Evolutionary conservation across 1,284 basidiomycete genomes (phyloP).

Genomic region (Leccinum angustisporum): DNA sequence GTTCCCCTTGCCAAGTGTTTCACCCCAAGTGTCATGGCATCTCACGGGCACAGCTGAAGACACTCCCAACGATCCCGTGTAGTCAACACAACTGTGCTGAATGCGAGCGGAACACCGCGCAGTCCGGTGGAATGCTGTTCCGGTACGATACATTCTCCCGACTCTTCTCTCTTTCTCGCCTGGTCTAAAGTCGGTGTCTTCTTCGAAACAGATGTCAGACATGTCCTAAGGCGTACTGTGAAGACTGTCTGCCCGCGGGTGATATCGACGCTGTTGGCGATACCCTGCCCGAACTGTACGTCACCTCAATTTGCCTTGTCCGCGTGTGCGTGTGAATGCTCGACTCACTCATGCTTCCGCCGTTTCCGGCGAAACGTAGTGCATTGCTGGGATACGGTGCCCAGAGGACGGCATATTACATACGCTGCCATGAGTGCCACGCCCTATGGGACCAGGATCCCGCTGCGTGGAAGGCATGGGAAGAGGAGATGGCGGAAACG

Average conservation of each 20-base stretch:
- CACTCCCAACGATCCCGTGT: conserved; percentile 36
- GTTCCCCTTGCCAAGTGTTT: conserved; percentile 41
- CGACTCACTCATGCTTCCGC: not conserved
- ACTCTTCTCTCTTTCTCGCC: conserved; percentile 1
- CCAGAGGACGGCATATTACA: conserved; percentile 42
- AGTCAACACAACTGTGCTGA: conserved; percentile 50
- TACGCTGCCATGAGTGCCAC: conserved; percentile 49
- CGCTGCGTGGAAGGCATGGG: conserved; percentile 35
- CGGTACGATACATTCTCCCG: conserved; percentile 34
- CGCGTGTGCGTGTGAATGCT: conserved; percentile 2
- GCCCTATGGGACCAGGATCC: conserved; percentile 35
- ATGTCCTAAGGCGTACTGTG: conserved; percentile 57
- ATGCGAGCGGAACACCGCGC: conserved; percentile 43
- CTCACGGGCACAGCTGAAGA: conserved; percentile 29
- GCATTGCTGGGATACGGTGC: conserved; percentile 40
- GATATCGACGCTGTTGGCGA: conserved; percentile 54
- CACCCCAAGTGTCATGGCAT: conserved; percentile 48
- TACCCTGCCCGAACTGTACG: conserved; percentile 56
- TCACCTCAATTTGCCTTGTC: conserved; percentile 9
- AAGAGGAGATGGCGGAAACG: conserved; percentile 39
- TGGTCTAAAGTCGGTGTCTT: not conserved
- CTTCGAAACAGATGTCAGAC: conserved; percentile 50
- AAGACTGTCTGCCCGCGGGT: conserved; percentile 54
- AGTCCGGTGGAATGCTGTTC: conserved; percentile 53
- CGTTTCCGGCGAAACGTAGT: conserved; percentile 26